Percentiles rank a stretch among this genome's conserved stretches.
Evolutionary conservation across 768 basidiomycete genomes (phyloP).

Genomic region (Galerina marginata): DNA sequence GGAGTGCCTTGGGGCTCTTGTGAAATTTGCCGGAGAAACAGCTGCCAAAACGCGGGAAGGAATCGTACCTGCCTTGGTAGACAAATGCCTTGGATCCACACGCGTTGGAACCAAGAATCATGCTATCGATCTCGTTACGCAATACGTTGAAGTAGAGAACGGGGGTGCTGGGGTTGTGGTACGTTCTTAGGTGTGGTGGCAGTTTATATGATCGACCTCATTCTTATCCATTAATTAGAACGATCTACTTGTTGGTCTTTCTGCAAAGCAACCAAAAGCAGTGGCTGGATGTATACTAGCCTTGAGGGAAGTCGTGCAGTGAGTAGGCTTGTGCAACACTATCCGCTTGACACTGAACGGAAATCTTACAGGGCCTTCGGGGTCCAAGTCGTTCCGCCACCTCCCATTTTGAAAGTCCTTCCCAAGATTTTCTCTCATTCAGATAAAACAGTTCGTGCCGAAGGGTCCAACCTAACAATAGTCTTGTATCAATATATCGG

Average conservation of each 20-base stretch:
- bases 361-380: conserved; percentile 72
- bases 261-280: conserved; percentile 93
- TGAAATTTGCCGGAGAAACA: conserved; percentile 91
- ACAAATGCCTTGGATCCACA: conserved; percentile 93
- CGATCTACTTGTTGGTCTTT: conserved; percentile 83
- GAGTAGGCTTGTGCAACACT: conserved; percentile 30
- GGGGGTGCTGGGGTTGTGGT: conserved; percentile 87
- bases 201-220: conserved; percentile 29
- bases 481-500: conserved; percentile 88
- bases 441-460: conserved; percentile 94
- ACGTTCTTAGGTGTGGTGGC: conserved; percentile 45
- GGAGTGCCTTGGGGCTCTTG: conserved; percentile 83
- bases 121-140: conserved; percentile 81
- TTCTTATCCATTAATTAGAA: conserved; percentile 47
- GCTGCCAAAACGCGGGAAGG: conserved; percentile 79
- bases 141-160: conserved; percentile 95
- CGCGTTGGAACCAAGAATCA: conserved; percentile 90
- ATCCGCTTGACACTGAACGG: neutral
- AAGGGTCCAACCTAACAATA: conserved; percentile 80
- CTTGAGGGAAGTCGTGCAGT: conserved; percentile 88
- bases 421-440: conserved; percentile 95
- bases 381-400: conserved; percentile 69
- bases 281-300: conserved; percentile 81
- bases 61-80: conserved; percentile 90
- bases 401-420: conserved; percentile 82